phyloP scores from a whole-genome alignment of 129 eudicot genomes.

The Chrysanthemum lavandulifolium region DNA sequence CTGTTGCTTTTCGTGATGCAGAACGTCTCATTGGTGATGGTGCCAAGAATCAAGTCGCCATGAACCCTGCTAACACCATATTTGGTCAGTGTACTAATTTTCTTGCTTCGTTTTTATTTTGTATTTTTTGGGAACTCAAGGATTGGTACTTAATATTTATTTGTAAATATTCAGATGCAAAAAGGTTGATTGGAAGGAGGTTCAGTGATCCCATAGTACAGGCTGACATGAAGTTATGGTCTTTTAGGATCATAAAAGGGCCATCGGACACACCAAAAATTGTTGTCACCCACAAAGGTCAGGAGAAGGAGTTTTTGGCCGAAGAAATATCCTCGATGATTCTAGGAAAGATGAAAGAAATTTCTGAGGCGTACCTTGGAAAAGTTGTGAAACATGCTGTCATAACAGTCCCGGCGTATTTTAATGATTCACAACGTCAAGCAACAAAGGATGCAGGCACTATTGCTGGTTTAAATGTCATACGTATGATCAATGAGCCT shows the following conservation, averaged over 20 bases:
- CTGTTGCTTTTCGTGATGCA: slow-evolving; percentile 14
- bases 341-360: slow-evolving; percentile 32
- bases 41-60: slow-evolving; percentile 21
- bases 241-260: slow-evolving; percentile 25
- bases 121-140: background rate
- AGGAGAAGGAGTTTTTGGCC: slow-evolving; percentile 21
- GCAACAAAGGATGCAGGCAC: slow-evolving; percentile 31
- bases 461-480: slow-evolving; percentile 26
- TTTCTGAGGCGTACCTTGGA: slow-evolving; percentile 24
- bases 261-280: slow-evolving; percentile 20
- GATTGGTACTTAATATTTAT: too few relatives aligned
- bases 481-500: slow-evolving; percentile 29
- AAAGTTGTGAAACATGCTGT: slow-evolving; percentile 24
- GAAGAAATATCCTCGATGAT: slow-evolving; percentile 35
- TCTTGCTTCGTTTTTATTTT: background rate
- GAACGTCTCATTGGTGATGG: slow-evolving; percentile 28
- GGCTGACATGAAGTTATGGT: slow-evolving; percentile 23
- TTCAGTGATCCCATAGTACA: slow-evolving; percentile 23
- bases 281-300: slow-evolving; percentile 26
- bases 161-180: slow-evolving; percentile 17
- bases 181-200: slow-evolving; percentile 32
- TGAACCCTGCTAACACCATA: slow-evolving; percentile 26
- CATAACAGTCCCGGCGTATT: slow-evolving; percentile 27
- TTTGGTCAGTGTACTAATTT: slow-evolving; percentile 6
- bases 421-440: slow-evolving; percentile 30